These are phyloP conservation scores for Nemania serpens DNA, from an alignment of 2,329 filamentous ascomycete species.

Conservation along the genomic window DNA sequence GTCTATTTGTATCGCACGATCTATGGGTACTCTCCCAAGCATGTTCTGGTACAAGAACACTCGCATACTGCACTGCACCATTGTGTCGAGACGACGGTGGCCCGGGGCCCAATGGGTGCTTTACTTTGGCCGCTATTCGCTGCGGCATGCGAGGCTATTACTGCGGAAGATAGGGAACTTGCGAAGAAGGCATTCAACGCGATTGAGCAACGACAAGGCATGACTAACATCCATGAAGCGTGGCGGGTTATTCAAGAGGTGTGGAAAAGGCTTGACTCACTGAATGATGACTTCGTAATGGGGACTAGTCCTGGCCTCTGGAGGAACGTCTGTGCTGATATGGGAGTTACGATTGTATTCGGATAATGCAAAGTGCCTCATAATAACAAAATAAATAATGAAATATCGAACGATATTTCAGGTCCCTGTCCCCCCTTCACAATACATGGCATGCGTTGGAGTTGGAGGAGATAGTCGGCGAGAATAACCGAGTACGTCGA, in stretches of 20 bases:
- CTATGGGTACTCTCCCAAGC: slow-evolving; percentile 51
- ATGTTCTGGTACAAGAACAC: slow-evolving; percentile 59
- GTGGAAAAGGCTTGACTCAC: slow-evolving; percentile 56
- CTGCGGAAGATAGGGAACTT: slow-evolving; percentile 53
- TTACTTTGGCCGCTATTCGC: slow-evolving; percentile 69
- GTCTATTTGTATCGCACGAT: slow-evolving; percentile 63
- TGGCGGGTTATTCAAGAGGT: slow-evolving; percentile 66
- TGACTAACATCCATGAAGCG: slow-evolving; percentile 66
- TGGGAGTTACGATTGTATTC: slow-evolving; percentile 64
- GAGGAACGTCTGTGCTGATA: slow-evolving; percentile 61
- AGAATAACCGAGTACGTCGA: too few relatives aligned
- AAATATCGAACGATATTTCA: neutral
- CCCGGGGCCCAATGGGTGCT: slow-evolving; percentile 65
- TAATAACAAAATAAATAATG: neutral
- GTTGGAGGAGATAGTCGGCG: too few relatives aligned
- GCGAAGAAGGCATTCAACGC: slow-evolving; percentile 57
- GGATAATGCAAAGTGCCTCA: slow-evolving; percentile 45
- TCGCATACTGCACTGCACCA: slow-evolving; percentile 55
- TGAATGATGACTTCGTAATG: slow-evolving; percentile 33
- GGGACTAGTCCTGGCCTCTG: slow-evolving; percentile 51
- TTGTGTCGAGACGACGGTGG: slow-evolving; percentile 59
- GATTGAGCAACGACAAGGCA: slow-evolving; percentile 62
- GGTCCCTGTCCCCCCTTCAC: too few relatives aligned
- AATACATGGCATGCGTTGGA: too few relatives aligned
- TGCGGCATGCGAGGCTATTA: slow-evolving; percentile 62